A percentile compares a stretch with the other conserved stretches of the same genome.
Evolutionary conservation across 2,329 filamentous ascomycete species (phyloP).

Genomic region (Magnaporthiopsis poae): DNA sequence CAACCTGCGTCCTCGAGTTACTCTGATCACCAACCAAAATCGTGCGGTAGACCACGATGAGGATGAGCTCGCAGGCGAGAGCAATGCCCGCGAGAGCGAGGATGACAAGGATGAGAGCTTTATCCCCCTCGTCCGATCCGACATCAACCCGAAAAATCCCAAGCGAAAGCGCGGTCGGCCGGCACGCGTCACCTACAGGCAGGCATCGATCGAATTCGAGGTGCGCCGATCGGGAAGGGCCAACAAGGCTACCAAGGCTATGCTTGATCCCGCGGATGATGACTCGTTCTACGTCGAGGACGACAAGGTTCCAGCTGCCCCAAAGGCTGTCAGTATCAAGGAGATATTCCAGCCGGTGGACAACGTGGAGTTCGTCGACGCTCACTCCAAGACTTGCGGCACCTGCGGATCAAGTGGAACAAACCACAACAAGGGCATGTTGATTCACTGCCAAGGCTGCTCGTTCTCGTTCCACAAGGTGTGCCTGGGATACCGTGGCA

Average conservation of each 20-base stretch:
- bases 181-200: slow-evolving; percentile 5
- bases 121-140: slow-evolving; percentile 19
- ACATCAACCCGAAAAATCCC: slow-evolving; percentile 14
- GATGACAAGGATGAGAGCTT: slow-evolving; percentile 15
- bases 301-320: slow-evolving; percentile 31
- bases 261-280: slow-evolving; percentile 48
- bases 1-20: not conserved
- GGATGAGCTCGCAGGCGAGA: slow-evolving; percentile 22
- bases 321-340: slow-evolving; percentile 54
- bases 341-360: slow-evolving; percentile 61
- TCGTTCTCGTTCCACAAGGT: slow-evolving; percentile 70
- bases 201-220: slow-evolving; percentile 42
- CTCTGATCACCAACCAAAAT: not conserved
- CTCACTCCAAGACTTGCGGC: slow-evolving; percentile 64
- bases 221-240: slow-evolving; percentile 39
- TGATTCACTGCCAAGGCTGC: slow-evolving; percentile 88
- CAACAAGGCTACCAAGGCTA: slow-evolving; percentile 32
- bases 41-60: slow-evolving; percentile 10
- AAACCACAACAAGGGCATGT: slow-evolving; percentile 49
- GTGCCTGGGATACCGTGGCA: slow-evolving; percentile 66
- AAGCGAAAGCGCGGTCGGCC: slow-evolving; percentile 11
- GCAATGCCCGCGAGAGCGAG: not conserved
- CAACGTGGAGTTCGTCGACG: slow-evolving; percentile 56
- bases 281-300: slow-evolving; percentile 44
- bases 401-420: slow-evolving; percentile 52